Conservation (phyloP, 2,329 filamentous ascomycete species). For the Ophiostoma ulmi region DNA sequence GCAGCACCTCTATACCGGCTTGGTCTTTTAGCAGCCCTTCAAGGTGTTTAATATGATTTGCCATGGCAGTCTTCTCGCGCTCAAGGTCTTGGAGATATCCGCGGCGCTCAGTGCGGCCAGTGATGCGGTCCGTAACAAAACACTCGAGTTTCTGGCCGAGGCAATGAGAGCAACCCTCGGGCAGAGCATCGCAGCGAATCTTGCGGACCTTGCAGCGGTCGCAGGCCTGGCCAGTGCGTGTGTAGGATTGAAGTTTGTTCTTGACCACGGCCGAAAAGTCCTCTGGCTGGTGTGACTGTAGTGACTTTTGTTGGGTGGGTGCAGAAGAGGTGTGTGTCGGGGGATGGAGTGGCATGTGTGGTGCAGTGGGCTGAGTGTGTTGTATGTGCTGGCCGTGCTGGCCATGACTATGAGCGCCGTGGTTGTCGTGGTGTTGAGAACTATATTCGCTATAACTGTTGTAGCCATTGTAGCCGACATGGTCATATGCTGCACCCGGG, state of each 20-base stretch:
- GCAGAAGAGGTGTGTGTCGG: not conserved
- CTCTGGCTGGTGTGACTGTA: conserved; percentile 38
- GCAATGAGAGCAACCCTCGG: conserved; percentile 78
- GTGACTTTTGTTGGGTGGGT: conserved; percentile 23
- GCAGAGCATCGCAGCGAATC: conserved; percentile 77
- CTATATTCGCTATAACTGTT: not conserved
- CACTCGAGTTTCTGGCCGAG: conserved; percentile 70
- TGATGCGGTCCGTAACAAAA: conserved; percentile 81
- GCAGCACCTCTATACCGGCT: conserved; percentile 55
- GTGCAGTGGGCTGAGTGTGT: not conserved
- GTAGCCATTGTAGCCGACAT: not conserved
- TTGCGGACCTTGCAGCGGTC: conserved; percentile 88
- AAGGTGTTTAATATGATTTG: conserved; percentile 61
- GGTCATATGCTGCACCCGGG: not conserved
- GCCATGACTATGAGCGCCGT: no score
- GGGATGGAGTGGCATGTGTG: not conserved
- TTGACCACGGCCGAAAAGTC: conserved; percentile 55
- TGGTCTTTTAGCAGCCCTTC: conserved; percentile 59
- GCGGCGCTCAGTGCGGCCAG: conserved; percentile 70
- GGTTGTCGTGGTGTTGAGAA: not conserved
- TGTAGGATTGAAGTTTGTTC: conserved; percentile 51
- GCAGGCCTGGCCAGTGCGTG: conserved; percentile 75
- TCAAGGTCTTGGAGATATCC: conserved; percentile 76
- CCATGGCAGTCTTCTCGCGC: conserved; percentile 62
- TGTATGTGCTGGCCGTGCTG: not conserved